Conservation (phyloP, 371 early-diverging fungal species). For the Mortierella sp. region DNA sequence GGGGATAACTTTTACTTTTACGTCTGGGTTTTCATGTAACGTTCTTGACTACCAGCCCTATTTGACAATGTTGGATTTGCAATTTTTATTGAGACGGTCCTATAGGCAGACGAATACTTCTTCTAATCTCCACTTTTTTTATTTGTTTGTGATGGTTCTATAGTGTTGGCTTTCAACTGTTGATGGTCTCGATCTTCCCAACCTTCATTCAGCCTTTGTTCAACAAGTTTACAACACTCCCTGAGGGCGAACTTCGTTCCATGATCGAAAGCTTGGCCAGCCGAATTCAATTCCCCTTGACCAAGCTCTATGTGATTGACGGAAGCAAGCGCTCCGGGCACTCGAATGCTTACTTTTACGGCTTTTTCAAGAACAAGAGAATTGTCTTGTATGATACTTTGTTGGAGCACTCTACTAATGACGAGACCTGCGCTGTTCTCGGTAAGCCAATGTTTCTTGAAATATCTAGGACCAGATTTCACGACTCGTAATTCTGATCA, state of each 20-base stretch:
- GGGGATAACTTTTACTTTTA: conserved; percentile 91
- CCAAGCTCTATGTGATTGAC: conserved; percentile 96
- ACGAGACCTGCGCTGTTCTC: conserved; percentile 94
- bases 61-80: too few species aligned
- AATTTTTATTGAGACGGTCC: too few species aligned
- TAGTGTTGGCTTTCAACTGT: conserved; percentile 87
- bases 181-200: conserved; percentile 93
- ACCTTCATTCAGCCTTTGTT: conserved; percentile 97
- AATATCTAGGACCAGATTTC: too few species aligned
- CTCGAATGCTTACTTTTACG: conserved; percentile 98
- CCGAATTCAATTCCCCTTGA: conserved; percentile 92
- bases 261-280: conserved; percentile 89
- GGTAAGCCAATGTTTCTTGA: conserved; percentile 57
- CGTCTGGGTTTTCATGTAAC: conserved; percentile 89
- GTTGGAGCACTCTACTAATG: conserved; percentile 82
- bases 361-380: conserved; percentile 96
- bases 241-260: conserved; percentile 85
- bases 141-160: background rate
- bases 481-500: too few species aligned
- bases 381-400: conserved; percentile 98
- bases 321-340: conserved; percentile 95
- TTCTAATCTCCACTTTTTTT: conserved; percentile 8
- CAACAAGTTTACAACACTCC: conserved; percentile 95
- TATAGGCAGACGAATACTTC: conserved; percentile 10
- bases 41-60: background rate